Conservation (phyloP, 1,139 yeast genomes). For the Lodderomyces elongisporus region DNA sequence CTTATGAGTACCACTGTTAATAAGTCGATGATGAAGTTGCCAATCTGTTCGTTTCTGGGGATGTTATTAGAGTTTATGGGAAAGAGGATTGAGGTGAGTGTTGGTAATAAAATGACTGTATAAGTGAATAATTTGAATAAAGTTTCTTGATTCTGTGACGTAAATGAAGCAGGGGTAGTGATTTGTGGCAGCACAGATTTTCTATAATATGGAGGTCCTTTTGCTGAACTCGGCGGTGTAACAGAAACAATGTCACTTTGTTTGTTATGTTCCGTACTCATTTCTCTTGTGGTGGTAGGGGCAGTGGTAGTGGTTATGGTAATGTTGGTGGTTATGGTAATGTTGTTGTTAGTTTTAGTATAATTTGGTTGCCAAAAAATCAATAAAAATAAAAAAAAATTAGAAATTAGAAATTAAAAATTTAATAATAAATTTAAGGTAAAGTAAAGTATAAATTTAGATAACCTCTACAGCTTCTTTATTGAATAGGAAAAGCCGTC, state of each 20-base stretch:
- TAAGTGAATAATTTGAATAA: slow-evolving; percentile 12
- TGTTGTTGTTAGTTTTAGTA: too few species aligned
- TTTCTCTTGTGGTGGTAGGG: not conserved
- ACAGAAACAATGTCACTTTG: not conserved
- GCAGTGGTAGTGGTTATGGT: slow-evolving; percentile 1
- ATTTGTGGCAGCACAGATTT: not conserved
- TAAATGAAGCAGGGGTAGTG: not conserved
- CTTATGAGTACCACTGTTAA: slow-evolving; percentile 24
- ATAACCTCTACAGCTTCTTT: too few species aligned
- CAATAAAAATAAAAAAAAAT: too few species aligned
- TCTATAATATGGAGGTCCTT: not conserved
- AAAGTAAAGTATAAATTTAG: too few species aligned
- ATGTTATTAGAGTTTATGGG: slow-evolving; percentile 8
- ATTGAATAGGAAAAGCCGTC: too few species aligned
- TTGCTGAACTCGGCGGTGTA: not conserved
- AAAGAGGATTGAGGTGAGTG: slow-evolving; percentile 13
- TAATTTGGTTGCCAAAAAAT: too few species aligned
- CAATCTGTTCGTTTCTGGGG: slow-evolving; percentile 15
- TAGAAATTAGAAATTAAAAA: too few species aligned
- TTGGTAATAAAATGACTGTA: slow-evolving; percentile 12
- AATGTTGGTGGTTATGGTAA: too few species aligned
- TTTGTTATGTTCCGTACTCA: not conserved
- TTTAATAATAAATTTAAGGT: too few species aligned
- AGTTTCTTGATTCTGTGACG: slow-evolving; percentile 9
- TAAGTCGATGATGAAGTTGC: slow-evolving; percentile 23